Percentiles rank a stretch among this genome's conserved stretches.
phyloP scores from a whole-genome alignment of 192 early-diverging fungal genomes.

The Coemansia javaensis region DNA sequence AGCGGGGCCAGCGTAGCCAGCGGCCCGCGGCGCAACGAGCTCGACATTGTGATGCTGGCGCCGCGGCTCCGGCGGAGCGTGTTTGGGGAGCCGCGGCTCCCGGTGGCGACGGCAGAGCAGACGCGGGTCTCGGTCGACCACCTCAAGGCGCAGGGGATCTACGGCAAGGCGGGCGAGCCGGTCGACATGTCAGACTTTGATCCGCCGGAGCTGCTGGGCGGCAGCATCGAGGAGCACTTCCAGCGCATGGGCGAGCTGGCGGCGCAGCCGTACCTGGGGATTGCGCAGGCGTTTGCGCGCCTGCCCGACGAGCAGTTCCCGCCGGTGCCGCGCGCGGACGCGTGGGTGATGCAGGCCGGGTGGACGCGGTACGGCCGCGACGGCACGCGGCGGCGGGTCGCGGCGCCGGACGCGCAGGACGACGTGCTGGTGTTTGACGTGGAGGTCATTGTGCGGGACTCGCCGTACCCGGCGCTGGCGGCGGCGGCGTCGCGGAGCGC shows the following conservation, averaged over 20 bases:
- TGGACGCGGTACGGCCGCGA: slow-evolving; percentile 77
- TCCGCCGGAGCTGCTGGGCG: slow-evolving; percentile 52
- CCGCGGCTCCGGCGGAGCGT: slow-evolving; percentile 28
- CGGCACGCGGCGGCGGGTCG: slow-evolving; percentile 37
- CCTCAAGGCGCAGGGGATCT: slow-evolving; percentile 39
- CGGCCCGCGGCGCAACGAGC: slow-evolving; percentile 38
- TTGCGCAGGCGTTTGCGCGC: slow-evolving; percentile 51
- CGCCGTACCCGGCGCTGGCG: slow-evolving; percentile 77
- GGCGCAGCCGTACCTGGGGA: slow-evolving; percentile 53
- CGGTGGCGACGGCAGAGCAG: slow-evolving; percentile 26
- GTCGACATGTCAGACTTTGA: slow-evolving; percentile 46
- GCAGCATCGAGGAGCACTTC: slow-evolving; percentile 76
- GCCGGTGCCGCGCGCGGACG: slow-evolving; percentile 30
- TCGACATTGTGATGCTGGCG: slow-evolving; percentile 48
- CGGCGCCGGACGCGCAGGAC: slow-evolving; percentile 52
- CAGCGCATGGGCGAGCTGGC: slow-evolving; percentile 62
- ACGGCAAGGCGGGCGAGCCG: slow-evolving; percentile 28
- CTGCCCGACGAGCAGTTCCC: slow-evolving; percentile 24
- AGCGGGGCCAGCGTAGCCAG: too few relatives aligned
- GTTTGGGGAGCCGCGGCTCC: slow-evolving; percentile 18
- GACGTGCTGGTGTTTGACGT: slow-evolving; percentile 80
- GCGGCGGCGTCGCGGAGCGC: slow-evolving; percentile 62
- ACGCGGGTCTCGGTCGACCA: slow-evolving; percentile 34
- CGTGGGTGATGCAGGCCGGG: slow-evolving; percentile 59
- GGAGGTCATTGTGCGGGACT: slow-evolving; percentile 66